phyloP scores from a whole-genome alignment of 2,329 filamentous ascomycete species.

The Beauveria sp. region DNA sequence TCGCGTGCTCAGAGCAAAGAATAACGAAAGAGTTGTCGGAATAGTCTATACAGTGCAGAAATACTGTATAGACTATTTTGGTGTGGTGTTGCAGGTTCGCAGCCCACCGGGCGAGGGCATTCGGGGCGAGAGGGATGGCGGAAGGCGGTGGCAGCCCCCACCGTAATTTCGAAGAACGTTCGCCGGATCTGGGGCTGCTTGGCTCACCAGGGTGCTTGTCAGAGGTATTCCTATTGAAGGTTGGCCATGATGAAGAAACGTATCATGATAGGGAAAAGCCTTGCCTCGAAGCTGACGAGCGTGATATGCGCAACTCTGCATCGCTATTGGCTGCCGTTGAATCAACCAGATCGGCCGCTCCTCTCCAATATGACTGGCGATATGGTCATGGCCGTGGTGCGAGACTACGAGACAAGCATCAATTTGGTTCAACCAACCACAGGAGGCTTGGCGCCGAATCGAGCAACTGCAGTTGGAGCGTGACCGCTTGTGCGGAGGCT shows the following conservation, averaged over 20 bases:
- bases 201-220: background rate
- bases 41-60: constrained; percentile 7
- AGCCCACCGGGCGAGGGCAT: constrained; percentile 3
- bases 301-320: background rate
- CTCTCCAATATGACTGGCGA: background rate
- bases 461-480: constrained; percentile 3
- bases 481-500: background rate
- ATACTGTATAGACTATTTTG: constrained; percentile 6
- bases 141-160: background rate
- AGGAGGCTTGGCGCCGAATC: background rate
- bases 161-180: background rate
- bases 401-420: background rate
- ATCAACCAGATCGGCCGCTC: background rate
- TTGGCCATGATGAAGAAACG: background rate
- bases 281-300: background rate
- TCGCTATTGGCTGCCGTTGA: background rate
- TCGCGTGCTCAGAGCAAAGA: constrained; percentile 7
- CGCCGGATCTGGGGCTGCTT: background rate
- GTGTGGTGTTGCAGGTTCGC: constrained; percentile 2
- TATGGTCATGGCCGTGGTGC: background rate
- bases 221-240: background rate
- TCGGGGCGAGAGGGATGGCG: background rate
- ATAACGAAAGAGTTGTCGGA: constrained; percentile 1
- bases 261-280: background rate
- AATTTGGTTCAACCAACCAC: constrained; percentile 6